These are phyloP conservation scores for Canariomyces notabilis DNA, from an alignment of 2,329 filamentous ascomycete species.

Conservation along the genomic window DNA sequence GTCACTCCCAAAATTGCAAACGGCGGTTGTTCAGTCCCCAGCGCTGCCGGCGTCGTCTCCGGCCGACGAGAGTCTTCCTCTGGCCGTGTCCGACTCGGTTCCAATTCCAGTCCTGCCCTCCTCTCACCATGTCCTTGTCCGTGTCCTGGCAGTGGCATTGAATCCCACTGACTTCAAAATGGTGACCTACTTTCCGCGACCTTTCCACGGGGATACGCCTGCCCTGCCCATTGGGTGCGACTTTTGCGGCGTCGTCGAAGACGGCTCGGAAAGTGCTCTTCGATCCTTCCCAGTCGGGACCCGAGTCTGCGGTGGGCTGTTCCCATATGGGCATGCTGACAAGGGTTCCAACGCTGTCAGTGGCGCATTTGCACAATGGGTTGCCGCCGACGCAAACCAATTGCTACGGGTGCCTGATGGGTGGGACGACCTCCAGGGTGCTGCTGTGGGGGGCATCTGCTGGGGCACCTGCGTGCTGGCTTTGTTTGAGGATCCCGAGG, in stretches of 20 bases:
- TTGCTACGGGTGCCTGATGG: conserved; percentile 1
- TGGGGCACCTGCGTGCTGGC: conserved; percentile 24
- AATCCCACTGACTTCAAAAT: conserved; percentile 9
- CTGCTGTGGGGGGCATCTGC: conserved; percentile 3
- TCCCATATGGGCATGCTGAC: not conserved
- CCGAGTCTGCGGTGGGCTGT: not conserved
- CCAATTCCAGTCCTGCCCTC: not conserved
- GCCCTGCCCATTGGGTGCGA: conserved; percentile 1
- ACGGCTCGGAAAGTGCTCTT: not conserved
- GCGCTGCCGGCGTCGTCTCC: too few species aligned
- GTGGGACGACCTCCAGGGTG: conserved; percentile 3
- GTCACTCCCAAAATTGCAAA: too few species aligned
- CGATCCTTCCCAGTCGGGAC: not conserved
- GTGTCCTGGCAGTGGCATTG: conserved; percentile 2
- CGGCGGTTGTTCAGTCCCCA: too few species aligned
- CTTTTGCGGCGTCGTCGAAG: conserved; percentile 5
- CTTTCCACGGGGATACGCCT: not conserved
- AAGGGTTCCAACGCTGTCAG: not conserved
- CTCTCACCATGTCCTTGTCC: not conserved
- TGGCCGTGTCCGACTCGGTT: too few species aligned
- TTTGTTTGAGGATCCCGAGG: not conserved
- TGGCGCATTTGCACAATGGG: conserved; percentile 1
- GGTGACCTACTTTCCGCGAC: not conserved
- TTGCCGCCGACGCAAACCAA: not conserved
- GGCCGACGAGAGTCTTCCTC: too few species aligned